Base-by-base conservation (phyloP, 805 yeast genomes). In the Lachancea kluyveri region DNA sequence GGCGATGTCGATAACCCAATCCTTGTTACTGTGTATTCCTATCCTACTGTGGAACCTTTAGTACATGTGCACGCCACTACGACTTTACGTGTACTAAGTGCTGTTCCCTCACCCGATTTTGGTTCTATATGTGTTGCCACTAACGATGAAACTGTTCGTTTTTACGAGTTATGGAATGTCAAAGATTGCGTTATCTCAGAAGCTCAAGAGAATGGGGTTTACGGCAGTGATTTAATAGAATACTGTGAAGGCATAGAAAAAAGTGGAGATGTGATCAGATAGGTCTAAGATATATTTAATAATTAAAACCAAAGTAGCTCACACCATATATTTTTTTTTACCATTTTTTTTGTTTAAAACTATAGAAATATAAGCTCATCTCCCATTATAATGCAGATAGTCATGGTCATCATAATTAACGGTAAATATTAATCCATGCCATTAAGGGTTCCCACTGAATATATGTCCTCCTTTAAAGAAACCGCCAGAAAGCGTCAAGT, bases 91-190 rank as follows among this genome's bases (percentile, higher is more conserved):
- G 77, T 79, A 0, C 52, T 86, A 21, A 71, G 83, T 37, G 77
- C 92, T 1, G 76, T 71, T 2, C 37, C 68, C 6, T 79, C 94
- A 0, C 86, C 87, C 6, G 80, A 78, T 47, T 66, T 62, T 11
- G 60, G 67, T 8, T 63, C 76, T 1, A 60, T 87, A 0, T 80
- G 90, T 37, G 74, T 82, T 1, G 88, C 92, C 0, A 67, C 85
- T 0, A 83, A 77, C 49, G 95, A 86, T 54, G 79, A 77, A 39
- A 78, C 92, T 0, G 72, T 87, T 2, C 57, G 90, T 34, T 77
- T 87, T 26, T 85, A 80, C 55, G 68, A 75, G 30, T 42, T 86
- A 5, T 87, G 95, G 95, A 60, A 72, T 27, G 51, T 62, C 3
- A 37, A 45, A 14, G 57, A 59, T 24, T 51, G 57, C 6, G 42